Evolutionary conservation across 2,329 filamentous ascomycete genomes (phyloP), one percentile per base, ranked within the genome.

Genomic region (Hypoxylon rubiginosum): DNA sequence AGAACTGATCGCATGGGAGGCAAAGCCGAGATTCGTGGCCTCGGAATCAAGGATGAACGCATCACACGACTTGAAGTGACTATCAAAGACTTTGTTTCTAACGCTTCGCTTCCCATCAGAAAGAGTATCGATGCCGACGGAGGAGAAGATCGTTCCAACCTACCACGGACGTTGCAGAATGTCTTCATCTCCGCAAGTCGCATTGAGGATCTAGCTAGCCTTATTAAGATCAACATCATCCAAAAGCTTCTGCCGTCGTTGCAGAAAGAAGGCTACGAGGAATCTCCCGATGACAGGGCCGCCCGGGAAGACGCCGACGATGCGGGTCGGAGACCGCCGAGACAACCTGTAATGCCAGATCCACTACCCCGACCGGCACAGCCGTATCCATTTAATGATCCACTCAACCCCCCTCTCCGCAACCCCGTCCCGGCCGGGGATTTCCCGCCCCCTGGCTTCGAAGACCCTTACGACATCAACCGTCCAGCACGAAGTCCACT

Each of bases 401-500:
- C 88, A n/a, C 84, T 92, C 36, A 88, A 85, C 10, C 85, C 82
- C 1, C 86, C 86, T 13, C 89, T 85, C 0, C 83, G 86, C 45
- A 83, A 83, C 19, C 92, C 92, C 0, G 75, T 89, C 15, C 94
- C 94, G 0, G 81, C 86, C 0, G 89, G 85, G 9, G 92, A 94
- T 70, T 94, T 97, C 71, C 88, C 91, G 0, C 94, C 95, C 0
- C 96, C 96, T 0, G 93, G 88, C 19, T 98, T 98, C 71, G 96
- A 98, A 71, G 95, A 99, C 76, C 94, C 97, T 75, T 91, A 93
- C 73, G 93, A 97, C 68, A 85, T 97, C 64, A 89, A 92, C 66
- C 84, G 89, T 0, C 92, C 90, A 0, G 85, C 86, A 2, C 86
- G 89, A 9, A 83, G 85, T 68, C 77, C 36, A 5, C 61, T 66